Evolutionary conservation across 148 eudicot genomes (phyloP).

Genomic region (Rhododendron vialii): DNA sequence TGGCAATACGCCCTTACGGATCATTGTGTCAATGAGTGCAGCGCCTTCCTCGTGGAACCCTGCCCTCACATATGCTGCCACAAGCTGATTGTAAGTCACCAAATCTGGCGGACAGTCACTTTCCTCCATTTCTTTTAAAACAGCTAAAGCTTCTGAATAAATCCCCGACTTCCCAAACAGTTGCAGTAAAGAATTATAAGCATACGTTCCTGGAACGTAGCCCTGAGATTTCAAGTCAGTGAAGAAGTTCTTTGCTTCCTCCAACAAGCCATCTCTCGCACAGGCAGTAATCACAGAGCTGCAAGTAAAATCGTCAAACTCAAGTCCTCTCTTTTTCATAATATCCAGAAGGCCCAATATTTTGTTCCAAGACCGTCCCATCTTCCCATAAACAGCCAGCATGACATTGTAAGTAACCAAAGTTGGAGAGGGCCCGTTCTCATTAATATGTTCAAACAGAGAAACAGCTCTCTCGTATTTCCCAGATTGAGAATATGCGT

Average conservation of each 20-base stretch:
- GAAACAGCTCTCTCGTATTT: conserved; percentile 59
- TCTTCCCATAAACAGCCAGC: conserved; percentile 72
- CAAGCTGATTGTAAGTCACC: conserved; percentile 81
- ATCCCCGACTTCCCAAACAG: conserved; percentile 84
- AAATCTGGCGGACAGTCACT: conserved; percentile 59
- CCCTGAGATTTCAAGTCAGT: conserved; percentile 53
- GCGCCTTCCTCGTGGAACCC: conserved; percentile 81
- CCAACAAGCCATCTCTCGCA: conserved; percentile 85
- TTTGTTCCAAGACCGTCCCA: conserved; percentile 80
- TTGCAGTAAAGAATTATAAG: conserved; percentile 85
- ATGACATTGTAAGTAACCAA: conserved; percentile 78
- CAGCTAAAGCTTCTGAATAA: conserved; percentile 62
- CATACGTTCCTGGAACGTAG: conserved; percentile 64
- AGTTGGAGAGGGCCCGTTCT: conserved; percentile 54
- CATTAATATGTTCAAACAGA: conserved; percentile 49
- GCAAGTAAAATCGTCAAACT: conserved; percentile 83
- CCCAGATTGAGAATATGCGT: conserved; percentile 66
- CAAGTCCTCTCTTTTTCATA: conserved; percentile 54
- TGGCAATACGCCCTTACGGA: conserved; percentile 65
- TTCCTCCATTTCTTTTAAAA: conserved; percentile 79
- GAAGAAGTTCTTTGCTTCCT: conserved; percentile 75
- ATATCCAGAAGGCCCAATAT: conserved; percentile 60
- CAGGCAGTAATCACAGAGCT: conserved; percentile 92
- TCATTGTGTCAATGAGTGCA: conserved; percentile 66
- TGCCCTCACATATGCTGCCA: conserved; percentile 75